phyloP scores from a whole-genome alignment of 768 basidiomycete species.

The Tricholoma terreum region DNA sequence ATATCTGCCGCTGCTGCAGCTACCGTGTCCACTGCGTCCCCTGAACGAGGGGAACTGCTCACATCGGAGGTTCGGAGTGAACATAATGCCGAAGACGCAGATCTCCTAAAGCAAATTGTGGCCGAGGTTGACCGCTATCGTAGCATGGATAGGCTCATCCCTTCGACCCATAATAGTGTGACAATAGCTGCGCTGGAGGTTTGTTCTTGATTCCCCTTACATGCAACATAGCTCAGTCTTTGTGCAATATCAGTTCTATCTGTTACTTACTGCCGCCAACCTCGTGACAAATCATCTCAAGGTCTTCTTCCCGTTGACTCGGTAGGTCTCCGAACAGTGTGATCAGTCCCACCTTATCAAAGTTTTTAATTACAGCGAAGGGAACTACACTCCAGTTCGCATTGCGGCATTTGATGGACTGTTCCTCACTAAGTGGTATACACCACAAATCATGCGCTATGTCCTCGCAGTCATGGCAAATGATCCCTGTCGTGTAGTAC shows the following conservation, averaged over 20 bases:
- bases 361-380: slow-evolving; percentile 61
- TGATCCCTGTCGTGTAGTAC: slow-evolving; percentile 79
- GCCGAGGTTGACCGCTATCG: slow-evolving; percentile 89
- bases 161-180: slow-evolving; percentile 91
- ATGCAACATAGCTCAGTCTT: slow-evolving; percentile 1
- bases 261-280: slow-evolving; percentile 72
- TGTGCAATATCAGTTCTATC: slow-evolving; percentile 58
- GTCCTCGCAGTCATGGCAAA: slow-evolving; percentile 81
- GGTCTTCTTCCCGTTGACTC: slow-evolving; percentile 83
- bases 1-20: slow-evolving; percentile 81
- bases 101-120: slow-evolving; percentile 69
- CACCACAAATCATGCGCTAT: slow-evolving; percentile 81
- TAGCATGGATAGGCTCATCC: slow-evolving; percentile 92
- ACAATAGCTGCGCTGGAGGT: slow-evolving; percentile 92
- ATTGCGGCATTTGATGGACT: slow-evolving; percentile 93
- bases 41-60: slow-evolving; percentile 76
- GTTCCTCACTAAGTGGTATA: slow-evolving; percentile 86
- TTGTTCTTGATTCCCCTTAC: slow-evolving; percentile 18
- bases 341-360: neutral
- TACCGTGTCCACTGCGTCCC: slow-evolving; percentile 70
- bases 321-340: slow-evolving; percentile 46
- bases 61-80: slow-evolving; percentile 65
- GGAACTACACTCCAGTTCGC: slow-evolving; percentile 89
- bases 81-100: slow-evolving; percentile 64
- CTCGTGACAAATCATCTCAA: slow-evolving; percentile 74